Evolutionary conservation across 495 filamentous ascomycete genomes (phyloP).

Genomic region (Terfezia claveryi): DNA sequence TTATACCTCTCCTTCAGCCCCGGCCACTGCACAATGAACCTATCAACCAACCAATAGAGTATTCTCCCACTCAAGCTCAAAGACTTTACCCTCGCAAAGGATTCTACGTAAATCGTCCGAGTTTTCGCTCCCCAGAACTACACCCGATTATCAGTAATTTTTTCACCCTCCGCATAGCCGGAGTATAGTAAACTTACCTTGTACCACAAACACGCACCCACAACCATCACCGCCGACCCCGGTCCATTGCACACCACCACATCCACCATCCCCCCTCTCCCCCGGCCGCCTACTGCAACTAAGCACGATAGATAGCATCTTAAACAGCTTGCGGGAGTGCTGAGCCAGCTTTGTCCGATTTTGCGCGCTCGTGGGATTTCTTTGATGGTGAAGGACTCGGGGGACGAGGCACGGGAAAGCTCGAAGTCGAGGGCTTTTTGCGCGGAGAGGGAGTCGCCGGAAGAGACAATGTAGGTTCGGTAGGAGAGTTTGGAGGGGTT

Average conservation of each 20-base stretch:
- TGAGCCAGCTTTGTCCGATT: constrained; percentile 42
- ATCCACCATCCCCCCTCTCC: constrained; percentile 30
- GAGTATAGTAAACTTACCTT: constrained; percentile 30
- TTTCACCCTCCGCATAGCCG: background rate
- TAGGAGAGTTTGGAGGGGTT: constrained; percentile 28
- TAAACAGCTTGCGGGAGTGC: constrained; percentile 25
- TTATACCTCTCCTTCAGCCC: constrained; percentile 6
- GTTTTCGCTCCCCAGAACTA: constrained; percentile 28
- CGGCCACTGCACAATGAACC: constrained; percentile 55
- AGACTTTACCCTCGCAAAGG: constrained; percentile 60
- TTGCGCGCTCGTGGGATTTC: constrained; percentile 40
- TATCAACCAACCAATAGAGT: constrained; percentile 38
- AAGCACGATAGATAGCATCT: constrained; percentile 10
- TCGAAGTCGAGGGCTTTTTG: constrained; percentile 46
- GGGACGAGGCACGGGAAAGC: constrained; percentile 9
- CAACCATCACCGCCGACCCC: constrained; percentile 60
- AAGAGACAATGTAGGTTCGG: constrained; percentile 62
- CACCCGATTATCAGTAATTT: constrained; percentile 1
- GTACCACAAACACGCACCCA: constrained; percentile 43
- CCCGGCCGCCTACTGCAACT: background rate
- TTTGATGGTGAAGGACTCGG: constrained; percentile 12
- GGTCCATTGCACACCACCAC: constrained; percentile 77
- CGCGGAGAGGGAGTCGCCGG: constrained; percentile 54
- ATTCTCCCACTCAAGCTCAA: constrained; percentile 65
- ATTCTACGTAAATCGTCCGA: constrained; percentile 67